Evolutionary conservation across 2,329 filamentous ascomycete genomes (phyloP).

Genomic region (Ceratocystis papillata): DNA sequence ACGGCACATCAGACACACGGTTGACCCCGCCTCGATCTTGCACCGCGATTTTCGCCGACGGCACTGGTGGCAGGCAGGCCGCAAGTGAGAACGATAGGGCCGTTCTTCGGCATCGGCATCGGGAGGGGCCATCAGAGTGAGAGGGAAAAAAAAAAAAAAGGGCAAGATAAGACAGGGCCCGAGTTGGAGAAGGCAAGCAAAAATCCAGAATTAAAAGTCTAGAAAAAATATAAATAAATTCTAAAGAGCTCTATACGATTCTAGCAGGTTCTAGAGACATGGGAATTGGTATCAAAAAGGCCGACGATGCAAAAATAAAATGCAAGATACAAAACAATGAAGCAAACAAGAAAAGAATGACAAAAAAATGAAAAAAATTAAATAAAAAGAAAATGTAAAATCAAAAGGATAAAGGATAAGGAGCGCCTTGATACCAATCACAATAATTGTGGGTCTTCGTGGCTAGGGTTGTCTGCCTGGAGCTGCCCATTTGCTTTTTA

Average conservation of each 20-base stretch:
- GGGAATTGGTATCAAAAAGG: neutral
- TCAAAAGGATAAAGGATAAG: conserved; percentile 5
- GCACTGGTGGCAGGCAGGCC: conserved; percentile 50
- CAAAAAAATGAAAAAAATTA: neutral
- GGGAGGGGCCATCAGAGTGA: neutral
- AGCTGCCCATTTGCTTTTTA: neutral
- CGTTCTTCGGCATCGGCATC: conserved; percentile 29
- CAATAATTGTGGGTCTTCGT: neutral
- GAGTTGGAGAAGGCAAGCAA: neutral
- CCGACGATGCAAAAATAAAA: neutral
- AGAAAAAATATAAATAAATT: conserved; percentile 1
- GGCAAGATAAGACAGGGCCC: neutral
- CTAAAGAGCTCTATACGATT: neutral
- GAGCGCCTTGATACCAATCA: neutral
- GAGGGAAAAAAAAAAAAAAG: neutral
- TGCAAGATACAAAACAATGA: neutral
- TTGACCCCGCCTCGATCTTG: conserved; percentile 43
- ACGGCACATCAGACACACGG: conserved; percentile 47
- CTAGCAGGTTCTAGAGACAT: neutral
- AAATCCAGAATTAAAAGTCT: neutral
- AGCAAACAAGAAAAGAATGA: neutral
- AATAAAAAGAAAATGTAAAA: conserved; percentile 2
- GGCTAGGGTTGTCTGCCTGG: neutral
- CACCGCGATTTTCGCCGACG: conserved; percentile 52
- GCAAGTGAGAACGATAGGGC: conserved; percentile 51